Percentiles rank a stretch among this genome's conserved stretches.
These are phyloP conservation scores for Botrytis sinoallii DNA, from an alignment of 2,329 filamentous ascomycete species.

Conservation along the genomic window DNA sequence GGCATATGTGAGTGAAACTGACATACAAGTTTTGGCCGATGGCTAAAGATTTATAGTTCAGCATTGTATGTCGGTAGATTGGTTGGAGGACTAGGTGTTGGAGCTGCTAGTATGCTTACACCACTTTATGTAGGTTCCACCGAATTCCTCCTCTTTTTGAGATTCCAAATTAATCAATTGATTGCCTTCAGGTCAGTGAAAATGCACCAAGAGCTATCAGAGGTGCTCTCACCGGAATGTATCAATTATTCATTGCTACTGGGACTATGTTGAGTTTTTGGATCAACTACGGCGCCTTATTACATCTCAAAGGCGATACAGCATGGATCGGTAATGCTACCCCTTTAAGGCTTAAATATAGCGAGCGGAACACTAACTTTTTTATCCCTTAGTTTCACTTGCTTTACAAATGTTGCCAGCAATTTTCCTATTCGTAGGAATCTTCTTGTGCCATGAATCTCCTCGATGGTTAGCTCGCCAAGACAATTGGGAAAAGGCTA, in stretches of 20 bases:
- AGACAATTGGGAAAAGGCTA: slow-evolving; percentile 65
- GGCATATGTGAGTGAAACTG: slow-evolving; percentile 44
- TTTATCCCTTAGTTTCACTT: slow-evolving; percentile 57
- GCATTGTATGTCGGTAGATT: slow-evolving; percentile 66
- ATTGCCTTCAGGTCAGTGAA: slow-evolving; percentile 48
- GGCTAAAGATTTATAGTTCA: slow-evolving; percentile 32
- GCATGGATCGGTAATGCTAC: slow-evolving; percentile 10
- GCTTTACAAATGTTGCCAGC: slow-evolving; percentile 64
- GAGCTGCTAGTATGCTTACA: slow-evolving; percentile 45
- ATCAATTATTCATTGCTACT: slow-evolving; percentile 46
- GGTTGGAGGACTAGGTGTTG: slow-evolving; percentile 48
- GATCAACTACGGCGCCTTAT: slow-evolving; percentile 42
- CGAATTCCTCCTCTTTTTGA: slow-evolving; percentile 21
- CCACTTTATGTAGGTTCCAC: slow-evolving; percentile 34
- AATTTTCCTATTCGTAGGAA: slow-evolving; percentile 56
- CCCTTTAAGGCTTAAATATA: not conserved
- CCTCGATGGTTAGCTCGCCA: slow-evolving; percentile 66
- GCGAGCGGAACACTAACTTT: not conserved
- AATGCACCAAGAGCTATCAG: slow-evolving; percentile 51
- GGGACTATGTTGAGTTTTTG: slow-evolving; percentile 45
- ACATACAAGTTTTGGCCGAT: fast-evolving
- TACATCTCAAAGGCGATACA: slow-evolving; percentile 14
- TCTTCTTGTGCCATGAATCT: slow-evolving; percentile 59
- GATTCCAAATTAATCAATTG: slow-evolving; percentile 40
- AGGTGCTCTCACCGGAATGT: slow-evolving; percentile 49